Base-by-base conservation (phyloP, 176 grass and related monocot species). In the Lolium multiflorum region DNA sequence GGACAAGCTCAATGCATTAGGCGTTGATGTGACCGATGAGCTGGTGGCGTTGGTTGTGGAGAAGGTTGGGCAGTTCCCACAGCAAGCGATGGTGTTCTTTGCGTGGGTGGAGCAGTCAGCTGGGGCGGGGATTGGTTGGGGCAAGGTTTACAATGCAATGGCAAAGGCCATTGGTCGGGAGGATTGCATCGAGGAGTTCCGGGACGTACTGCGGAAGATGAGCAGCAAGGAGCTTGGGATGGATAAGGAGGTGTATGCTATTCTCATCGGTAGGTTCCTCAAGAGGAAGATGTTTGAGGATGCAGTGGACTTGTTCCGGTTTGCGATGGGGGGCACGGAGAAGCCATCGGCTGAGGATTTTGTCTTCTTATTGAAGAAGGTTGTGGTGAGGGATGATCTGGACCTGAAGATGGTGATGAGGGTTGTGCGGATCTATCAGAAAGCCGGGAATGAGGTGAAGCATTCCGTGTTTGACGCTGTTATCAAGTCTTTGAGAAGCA, bases 401-500 rank as follows among this genome's bases (percentile, higher is more conserved):
- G 84, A 97, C 75, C 60, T 88, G 39, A 85, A 94, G 75, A 79
- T 93, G 85, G 87, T 91, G 38, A 88, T 77, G 48, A 91, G 84
- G 50, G 55, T 97, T 21, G 79, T 90, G 58, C 58, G 65, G 20
- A 88, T 75, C 62, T 93, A 89, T 82, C 67, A 84, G 28, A 83
- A 84, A 50, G 82, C 63, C 1, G 92, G 92, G 38, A 86, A 93
- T 89, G 80, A 70, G 73, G 72, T 97, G 7, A 62, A 91, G 46
- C 50, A 16, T 59, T 90, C 85, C 0, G n/a, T 89, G 66, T 91
- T 94, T 66, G 50, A 72, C 79, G 69, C 72, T 61, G 83, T 91
- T 86, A 52, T 97, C 43, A 93, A 91, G 84, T 93, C 92, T 11
- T 61, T 93, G 88, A 87, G 70, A 85, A 88, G 92, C 21, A 92